Conservation (phyloP, 352 stramenopile genomes). For the Globisporangium barbulae region DNA sequence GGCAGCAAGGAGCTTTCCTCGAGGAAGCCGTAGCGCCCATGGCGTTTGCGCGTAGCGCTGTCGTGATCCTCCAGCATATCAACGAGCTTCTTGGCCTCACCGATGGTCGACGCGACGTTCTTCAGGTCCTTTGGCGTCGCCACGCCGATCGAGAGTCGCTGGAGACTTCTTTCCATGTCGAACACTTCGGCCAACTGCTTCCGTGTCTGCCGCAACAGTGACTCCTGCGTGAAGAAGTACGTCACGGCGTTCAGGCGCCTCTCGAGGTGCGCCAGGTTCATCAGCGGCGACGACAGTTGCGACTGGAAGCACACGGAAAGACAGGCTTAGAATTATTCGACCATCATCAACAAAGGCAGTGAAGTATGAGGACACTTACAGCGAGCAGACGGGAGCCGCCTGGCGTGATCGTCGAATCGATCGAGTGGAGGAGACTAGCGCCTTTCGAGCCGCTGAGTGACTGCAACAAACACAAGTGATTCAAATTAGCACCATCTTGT, state of each 20-base stretch:
- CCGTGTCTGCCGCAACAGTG: slow-evolving; percentile 39
- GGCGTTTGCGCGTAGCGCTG: slow-evolving; percentile 4
- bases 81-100: slow-evolving; percentile 41
- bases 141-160: slow-evolving; percentile 52
- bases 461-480: not conserved
- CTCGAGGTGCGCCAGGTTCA: slow-evolving; percentile 52
- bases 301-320: slow-evolving; percentile 23
- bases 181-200: slow-evolving; percentile 59
- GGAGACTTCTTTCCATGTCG: slow-evolving; percentile 70
- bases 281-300: slow-evolving; percentile 61
- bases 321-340: not conserved
- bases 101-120: slow-evolving; percentile 55
- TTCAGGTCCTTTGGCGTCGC: slow-evolving; percentile 73
- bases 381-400: slow-evolving; percentile 63
- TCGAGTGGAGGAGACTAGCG: slow-evolving; percentile 58
- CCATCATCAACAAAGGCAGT: not conserved
- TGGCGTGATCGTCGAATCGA: slow-evolving; percentile 61
- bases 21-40: not conserved
- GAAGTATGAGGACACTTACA: slow-evolving; percentile 26
- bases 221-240: slow-evolving; percentile 48
- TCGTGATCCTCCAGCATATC: slow-evolving; percentile 30
- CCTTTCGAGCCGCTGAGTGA: slow-evolving; percentile 53
- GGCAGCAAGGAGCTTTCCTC: slow-evolving; percentile 17
- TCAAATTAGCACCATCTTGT: not conserved
- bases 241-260: slow-evolving; percentile 47